Conservation (phyloP, 768 basidiomycete genomes). For the Leccinum boreale region DNA sequence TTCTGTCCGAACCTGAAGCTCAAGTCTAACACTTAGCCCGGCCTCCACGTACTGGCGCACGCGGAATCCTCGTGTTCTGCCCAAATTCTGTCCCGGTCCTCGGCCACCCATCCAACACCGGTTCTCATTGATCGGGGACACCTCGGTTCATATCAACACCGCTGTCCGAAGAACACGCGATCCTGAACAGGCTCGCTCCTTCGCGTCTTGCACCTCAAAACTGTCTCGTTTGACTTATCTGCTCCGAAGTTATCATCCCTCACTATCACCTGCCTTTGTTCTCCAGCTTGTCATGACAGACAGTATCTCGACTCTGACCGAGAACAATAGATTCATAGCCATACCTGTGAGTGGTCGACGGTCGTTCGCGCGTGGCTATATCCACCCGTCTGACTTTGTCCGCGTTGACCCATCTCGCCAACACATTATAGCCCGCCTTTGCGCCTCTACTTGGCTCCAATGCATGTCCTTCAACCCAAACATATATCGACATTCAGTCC, state of each 20-base stretch:
- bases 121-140: background rate
- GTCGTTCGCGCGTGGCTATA: background rate
- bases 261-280: background rate
- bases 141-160: background rate
- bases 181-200: background rate
- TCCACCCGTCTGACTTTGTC: background rate
- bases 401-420: background rate
- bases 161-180: background rate
- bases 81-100: background rate
- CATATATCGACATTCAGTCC: constrained; percentile 4
- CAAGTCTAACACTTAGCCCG: background rate
- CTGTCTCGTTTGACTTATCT: background rate
- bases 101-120: background rate
- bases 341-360: constrained; percentile 21
- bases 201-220: background rate
- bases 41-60: background rate
- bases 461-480: constrained; percentile 10
- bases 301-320: background rate
- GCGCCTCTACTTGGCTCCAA: constrained; percentile 14
- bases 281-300: constrained; percentile 5
- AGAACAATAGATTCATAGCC: background rate
- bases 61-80: background rate
- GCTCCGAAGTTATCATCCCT: background rate
- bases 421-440: constrained; percentile 4
- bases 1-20: background rate